Percentiles rank a stretch among this genome's conserved stretches.
Evolutionary conservation across 352 stramenopile genomes (phyloP).

Genomic region (Pythium diclinum): DNA sequence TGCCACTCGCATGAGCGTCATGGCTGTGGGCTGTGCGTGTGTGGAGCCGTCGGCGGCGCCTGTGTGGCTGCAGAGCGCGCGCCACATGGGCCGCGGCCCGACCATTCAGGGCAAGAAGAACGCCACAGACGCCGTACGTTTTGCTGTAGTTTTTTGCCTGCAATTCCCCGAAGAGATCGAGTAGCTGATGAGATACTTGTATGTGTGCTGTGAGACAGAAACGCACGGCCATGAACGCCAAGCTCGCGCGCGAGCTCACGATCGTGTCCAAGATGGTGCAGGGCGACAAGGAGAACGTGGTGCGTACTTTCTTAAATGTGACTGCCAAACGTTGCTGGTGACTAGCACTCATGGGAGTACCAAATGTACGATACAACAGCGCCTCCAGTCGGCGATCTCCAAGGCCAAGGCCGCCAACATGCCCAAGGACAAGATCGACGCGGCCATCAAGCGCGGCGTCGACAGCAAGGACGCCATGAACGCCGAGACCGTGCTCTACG

Average conservation of each 20-base stretch:
- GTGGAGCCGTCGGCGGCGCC: constrained; percentile 1
- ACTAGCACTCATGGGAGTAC: too few species aligned
- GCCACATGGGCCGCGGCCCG: constrained; percentile 73
- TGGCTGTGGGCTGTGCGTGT: constrained; percentile 5
- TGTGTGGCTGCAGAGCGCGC: constrained; percentile 44
- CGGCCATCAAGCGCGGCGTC: constrained; percentile 77
- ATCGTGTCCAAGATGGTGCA: constrained; percentile 70
- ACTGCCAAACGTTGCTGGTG: too few species aligned
- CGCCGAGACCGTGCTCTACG: constrained; percentile 76
- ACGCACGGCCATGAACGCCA: constrained; percentile 70
- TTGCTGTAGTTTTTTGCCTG: not conserved
- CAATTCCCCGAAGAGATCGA: not conserved
- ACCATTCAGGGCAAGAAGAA: constrained; percentile 85
- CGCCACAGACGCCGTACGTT: constrained; percentile 63
- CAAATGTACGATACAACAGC: constrained; percentile 20
- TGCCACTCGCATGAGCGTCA: not conserved
- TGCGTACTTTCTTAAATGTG: constrained; percentile 33
- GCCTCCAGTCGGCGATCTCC: constrained; percentile 48
- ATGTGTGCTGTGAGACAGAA: constrained; percentile 41
- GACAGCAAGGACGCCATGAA: constrained; percentile 76
- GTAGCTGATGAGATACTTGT: not conserved
- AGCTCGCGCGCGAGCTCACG: constrained; percentile 68
- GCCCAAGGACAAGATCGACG: constrained; percentile 81
- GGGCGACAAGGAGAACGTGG: constrained; percentile 68
- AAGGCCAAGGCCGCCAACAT: constrained; percentile 83